Evolutionary conservation across 2,329 filamentous ascomycete genomes (phyloP), one percentile per base, ranked within the genome.

Genomic region (Magnaporthiopsis poae): DNA sequence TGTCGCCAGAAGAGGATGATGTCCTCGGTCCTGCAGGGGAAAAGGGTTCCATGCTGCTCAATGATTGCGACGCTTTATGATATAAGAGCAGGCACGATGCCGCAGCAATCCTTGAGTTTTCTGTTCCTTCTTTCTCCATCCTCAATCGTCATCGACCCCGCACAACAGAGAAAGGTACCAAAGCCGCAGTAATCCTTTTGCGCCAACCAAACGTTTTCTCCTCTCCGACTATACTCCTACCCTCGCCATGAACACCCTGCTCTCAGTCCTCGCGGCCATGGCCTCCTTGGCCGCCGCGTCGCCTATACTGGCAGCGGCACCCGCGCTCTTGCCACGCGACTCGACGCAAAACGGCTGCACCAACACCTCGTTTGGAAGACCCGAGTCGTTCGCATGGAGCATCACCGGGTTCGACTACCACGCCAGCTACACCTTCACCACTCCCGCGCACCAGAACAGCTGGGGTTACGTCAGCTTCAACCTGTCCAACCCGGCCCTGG

Each of bases 371-470:
- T 73, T 76, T 65, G 66, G 68, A 56, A 35, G 13, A 13, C 25
- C 25, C 25, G 60, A 33, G 3, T 39, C 67, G 7, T 64, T 64
- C 46, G 25, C 46, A 60, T 84, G 82, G 81, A 73, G 72, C 0
- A 70, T 84, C 61, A 69, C 75, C 62, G 71, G 75, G 72, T 82
- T 85, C 68, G 77, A 80, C 72, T 84, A 77, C 76, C 78, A 81
- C 72, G 78, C 78, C n/a, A 77, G 75, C 13, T 82, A 80, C 72
- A 73, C 75, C 71, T 84, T 83, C 76, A 77, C 76, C 21, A 84
- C 80, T 2, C 82, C 82, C 0, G 75, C 82, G 3, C 82, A 85
- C 74, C 81, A 84, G 69, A 81, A 79, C 72, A 78, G 78, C 1
- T 77, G 74, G 73, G 82, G 82, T 63, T 76, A 77, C 67, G 78